Evolutionary conservation across 805 yeast genomes (phyloP).

Genomic region (Metschnikowia vanudenii): DNA sequence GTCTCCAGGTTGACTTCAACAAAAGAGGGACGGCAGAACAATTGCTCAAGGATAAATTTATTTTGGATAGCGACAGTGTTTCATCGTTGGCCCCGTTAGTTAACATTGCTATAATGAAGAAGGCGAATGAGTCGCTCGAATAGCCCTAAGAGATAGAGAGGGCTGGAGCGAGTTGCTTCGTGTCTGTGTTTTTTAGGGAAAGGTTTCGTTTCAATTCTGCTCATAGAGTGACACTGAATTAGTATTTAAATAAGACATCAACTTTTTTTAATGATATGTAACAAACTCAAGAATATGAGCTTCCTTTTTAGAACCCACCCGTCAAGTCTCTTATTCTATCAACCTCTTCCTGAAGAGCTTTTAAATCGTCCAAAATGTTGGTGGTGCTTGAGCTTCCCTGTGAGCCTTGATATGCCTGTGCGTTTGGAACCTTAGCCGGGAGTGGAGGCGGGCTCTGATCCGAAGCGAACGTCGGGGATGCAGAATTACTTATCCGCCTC

Average conservation of each 20-base stretch:
- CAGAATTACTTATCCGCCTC: constrained; percentile 28
- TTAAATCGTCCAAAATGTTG: constrained; percentile 61
- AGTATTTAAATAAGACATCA: constrained; percentile 6
- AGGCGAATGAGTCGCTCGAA: constrained; percentile 31
- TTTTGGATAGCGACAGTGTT: constrained; percentile 59
- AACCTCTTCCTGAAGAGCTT: constrained; percentile 68
- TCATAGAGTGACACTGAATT: constrained; percentile 9
- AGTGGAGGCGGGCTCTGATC: constrained; percentile 13
- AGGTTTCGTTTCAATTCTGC: constrained; percentile 8
- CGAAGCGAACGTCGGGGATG: constrained; percentile 5
- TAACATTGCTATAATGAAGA: constrained; percentile 68
- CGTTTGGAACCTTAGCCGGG: constrained; percentile 23
- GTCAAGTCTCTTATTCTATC: constrained; percentile 51
- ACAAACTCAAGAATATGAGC: not conserved
- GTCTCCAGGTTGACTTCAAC: constrained; percentile 80
- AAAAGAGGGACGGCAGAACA: constrained; percentile 77
- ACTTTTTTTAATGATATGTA: not conserved
- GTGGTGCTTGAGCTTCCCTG: constrained; percentile 33
- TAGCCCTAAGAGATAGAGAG: constrained; percentile 3
- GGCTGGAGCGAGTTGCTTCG: not conserved
- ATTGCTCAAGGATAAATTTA: constrained; percentile 65
- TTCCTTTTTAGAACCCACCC: constrained; percentile 36
- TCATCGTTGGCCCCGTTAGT: constrained; percentile 69
- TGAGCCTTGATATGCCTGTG: constrained; percentile 15
- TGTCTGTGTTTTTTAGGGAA: not conserved